Base-by-base conservation (phyloP, 1,284 basidiomycete species). In the Hortiboletus rubellus region DNA sequence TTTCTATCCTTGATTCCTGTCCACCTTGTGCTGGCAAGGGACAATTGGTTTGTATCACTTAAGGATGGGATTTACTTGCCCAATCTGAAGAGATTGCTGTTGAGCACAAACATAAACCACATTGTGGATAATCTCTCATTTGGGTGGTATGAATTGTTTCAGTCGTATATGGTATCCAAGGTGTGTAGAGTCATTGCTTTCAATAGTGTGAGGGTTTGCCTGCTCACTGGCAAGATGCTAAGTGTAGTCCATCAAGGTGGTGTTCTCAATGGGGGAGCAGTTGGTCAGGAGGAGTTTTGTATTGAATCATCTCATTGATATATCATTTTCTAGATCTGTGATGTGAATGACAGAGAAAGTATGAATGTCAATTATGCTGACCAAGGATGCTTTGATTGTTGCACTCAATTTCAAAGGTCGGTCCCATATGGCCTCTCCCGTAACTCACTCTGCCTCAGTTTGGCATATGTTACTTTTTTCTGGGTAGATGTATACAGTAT, bases 221-320 rank as follows among this genome's bases (percentile, higher is more conserved):
- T 37, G 24, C 50, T 65, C 18, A 18, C 18, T 18, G 18, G 18
- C 11, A 57, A 12, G 3, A 1, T 45, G 0, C 3, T 27, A n/a
- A 37, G 18, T 27, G 31, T 56, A 85, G 84, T 82, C 82, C 1
- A 84, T 86, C 10, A 80, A 77, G 60, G 84, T 86, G 1, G 82
- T 86, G 0, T 84, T 83, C 0, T 86, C 85, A 0, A 85, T 86
- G 85, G 85, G 83, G 70, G 84, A 86, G 63, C 85, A 86, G 63
- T 85, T 82, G 0, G 85, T 86, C 0, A 84, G 84, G 0, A 86
- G 86, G 62, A 83, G 80, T 54, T 86, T 81, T 58, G 74, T 81
- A 0, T 66, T 86, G 12, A 87, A 87, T 46, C 85, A 87, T 63
- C 73, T 87, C 27, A 79, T 76, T 0, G 84, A 86, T 60, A 83